A percentile compares a stretch with the other conserved stretches of the same genome.
Conservation (phyloP, 257 asterid species). For the Solanum pinnatisectum region DNA sequence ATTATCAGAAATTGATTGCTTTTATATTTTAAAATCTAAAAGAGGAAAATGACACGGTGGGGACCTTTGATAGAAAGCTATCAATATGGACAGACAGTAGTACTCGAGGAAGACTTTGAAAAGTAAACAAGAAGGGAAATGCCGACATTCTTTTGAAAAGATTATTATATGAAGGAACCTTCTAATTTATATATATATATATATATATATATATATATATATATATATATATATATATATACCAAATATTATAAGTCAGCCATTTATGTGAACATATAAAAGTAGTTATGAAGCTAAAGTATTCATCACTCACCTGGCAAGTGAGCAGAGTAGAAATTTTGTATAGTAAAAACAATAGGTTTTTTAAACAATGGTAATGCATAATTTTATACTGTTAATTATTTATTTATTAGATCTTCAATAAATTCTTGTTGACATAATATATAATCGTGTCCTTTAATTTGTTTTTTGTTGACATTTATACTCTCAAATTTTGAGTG, state of each 20-base stretch:
- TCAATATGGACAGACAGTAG: not conserved
- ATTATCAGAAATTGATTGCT: not conserved
- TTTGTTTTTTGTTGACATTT: no score
- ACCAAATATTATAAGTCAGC: no score
- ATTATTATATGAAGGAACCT: not conserved
- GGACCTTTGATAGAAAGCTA: not conserved
- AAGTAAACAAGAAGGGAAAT: not conserved
- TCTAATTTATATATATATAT: not conserved
- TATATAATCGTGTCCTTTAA: no score
- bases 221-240: no score
- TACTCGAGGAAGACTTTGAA: not conserved
- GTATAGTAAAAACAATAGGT: not conserved
- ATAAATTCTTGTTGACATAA: not conserved
- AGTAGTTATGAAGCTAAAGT: not conserved
- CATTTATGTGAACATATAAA: not conserved
- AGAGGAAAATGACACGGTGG: not conserved
- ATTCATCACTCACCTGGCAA: not conserved
- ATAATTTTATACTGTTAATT: not conserved
- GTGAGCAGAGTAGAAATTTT: not conserved
- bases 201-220: not conserved
- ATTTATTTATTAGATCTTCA: not conserved
- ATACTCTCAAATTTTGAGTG: not conserved
- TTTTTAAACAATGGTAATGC: not conserved
- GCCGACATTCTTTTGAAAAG: not conserved
- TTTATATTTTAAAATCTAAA: not conserved